Percentiles rank a stretch among this genome's conserved stretches.
phyloP scores from a whole-genome alignment of 805 yeast species.

The Saturnispora diversa region DNA sequence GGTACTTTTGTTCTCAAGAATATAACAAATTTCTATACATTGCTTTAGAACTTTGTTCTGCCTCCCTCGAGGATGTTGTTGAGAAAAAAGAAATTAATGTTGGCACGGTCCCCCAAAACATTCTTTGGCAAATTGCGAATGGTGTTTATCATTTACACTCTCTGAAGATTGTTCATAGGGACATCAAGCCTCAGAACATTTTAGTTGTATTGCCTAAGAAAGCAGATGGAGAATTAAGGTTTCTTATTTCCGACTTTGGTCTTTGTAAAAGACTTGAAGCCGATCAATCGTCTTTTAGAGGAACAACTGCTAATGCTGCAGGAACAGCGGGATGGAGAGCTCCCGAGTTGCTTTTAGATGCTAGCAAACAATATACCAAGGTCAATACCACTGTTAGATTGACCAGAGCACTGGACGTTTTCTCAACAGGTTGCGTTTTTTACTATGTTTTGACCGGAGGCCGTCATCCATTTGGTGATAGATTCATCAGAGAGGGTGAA shows the following conservation, averaged over 20 bases:
- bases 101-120: slow-evolving; percentile 39
- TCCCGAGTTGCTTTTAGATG: slow-evolving; percentile 60
- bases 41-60: slow-evolving; percentile 85
- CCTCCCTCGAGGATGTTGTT: slow-evolving; percentile 79
- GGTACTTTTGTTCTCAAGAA: slow-evolving; percentile 90
- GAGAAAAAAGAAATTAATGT: slow-evolving; percentile 40
- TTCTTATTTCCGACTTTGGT: slow-evolving; percentile 92
- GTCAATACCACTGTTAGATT: slow-evolving; percentile 42
- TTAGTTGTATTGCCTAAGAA: slow-evolving; percentile 66
- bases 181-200: slow-evolving; percentile 89
- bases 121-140: slow-evolving; percentile 66
- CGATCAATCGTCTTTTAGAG: slow-evolving; percentile 88
- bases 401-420: slow-evolving; percentile 87
- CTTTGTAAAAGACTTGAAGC: slow-evolving; percentile 84
- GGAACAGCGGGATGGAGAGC: slow-evolving; percentile 99
- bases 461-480: slow-evolving; percentile 90
- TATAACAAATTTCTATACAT: slow-evolving; percentile 83
- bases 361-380: slow-evolving; percentile 3
- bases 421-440: slow-evolving; percentile 91
- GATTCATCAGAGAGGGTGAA: slow-evolving; percentile 80
- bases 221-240: slow-evolving; percentile 36
- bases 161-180: slow-evolving; percentile 88
- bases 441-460: slow-evolving; percentile 80
- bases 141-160: slow-evolving; percentile 86
- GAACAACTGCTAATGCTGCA: slow-evolving; percentile 87